Conservation (phyloP, 441 rosid species). For the Iberis amara region DNA sequence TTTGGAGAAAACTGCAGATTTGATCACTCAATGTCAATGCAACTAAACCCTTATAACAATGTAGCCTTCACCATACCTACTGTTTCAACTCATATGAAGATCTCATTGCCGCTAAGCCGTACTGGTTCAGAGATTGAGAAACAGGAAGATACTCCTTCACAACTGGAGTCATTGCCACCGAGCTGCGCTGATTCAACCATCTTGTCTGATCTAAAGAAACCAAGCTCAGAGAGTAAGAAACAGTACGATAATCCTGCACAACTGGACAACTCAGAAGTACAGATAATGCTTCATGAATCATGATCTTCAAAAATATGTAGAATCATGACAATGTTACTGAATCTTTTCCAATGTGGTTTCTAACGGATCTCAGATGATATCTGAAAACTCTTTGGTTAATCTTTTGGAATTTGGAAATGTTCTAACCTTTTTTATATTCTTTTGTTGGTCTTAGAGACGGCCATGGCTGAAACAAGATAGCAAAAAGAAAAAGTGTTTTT, state of each 20-base stretch:
- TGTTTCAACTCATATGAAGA: slow-evolving; percentile 38
- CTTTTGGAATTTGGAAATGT: slow-evolving; percentile 26
- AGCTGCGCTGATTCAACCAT: slow-evolving; percentile 31
- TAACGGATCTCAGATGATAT: slow-evolving; percentile 19
- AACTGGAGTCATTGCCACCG: slow-evolving; percentile 22
- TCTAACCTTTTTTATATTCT: slow-evolving; percentile 6
- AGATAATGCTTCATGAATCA: slow-evolving; percentile 17
- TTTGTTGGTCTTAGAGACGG: slow-evolving; percentile 7
- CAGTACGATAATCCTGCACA: slow-evolving; percentile 8
- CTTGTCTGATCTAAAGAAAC: slow-evolving; percentile 20
- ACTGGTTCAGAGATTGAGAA: slow-evolving; percentile 29
- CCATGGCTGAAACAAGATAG: slow-evolving; percentile 29
- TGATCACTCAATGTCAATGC: slow-evolving; percentile 59
- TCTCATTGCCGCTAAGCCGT: slow-evolving; percentile 30
- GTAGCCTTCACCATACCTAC: slow-evolving; percentile 40
- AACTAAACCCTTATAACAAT: slow-evolving; percentile 38
- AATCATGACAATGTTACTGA: neutral
- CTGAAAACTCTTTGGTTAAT: slow-evolving; percentile 26
- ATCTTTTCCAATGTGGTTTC: neutral
- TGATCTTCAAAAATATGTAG: neutral
- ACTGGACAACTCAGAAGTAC: slow-evolving; percentile 17
- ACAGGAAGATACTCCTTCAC: neutral
- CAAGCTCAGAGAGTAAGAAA: slow-evolving; percentile 17
- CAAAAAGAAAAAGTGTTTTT: slow-evolving; percentile 16
- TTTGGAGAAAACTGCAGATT: slow-evolving; percentile 62